Evolutionary conservation across 2,329 filamentous ascomycete genomes (phyloP).

Genomic region (Ramularia collo-cygni): DNA sequence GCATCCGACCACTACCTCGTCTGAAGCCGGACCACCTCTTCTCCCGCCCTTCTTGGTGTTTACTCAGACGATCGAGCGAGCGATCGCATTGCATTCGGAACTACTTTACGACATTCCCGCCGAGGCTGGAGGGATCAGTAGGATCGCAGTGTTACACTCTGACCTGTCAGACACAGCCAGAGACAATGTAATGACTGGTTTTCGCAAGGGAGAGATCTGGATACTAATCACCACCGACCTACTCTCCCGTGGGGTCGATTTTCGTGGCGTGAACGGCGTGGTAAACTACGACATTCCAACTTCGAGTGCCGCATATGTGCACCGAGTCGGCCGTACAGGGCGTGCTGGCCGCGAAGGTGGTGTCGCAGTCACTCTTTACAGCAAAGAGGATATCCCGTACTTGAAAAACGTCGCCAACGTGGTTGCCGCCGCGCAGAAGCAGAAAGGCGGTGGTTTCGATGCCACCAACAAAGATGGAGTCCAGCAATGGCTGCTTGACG

Average conservation of each 20-base stretch:
- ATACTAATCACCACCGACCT: constrained; percentile 94
- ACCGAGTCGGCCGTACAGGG: constrained; percentile 86
- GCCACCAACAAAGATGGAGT: constrained; percentile 48
- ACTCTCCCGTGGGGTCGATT: constrained; percentile 85
- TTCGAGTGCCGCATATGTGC: constrained; percentile 84
- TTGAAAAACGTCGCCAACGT: constrained; percentile 91
- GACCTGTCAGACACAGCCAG: constrained; percentile 71
- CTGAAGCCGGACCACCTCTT: constrained; percentile 49
- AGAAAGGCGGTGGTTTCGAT: constrained; percentile 37
- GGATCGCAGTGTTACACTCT: constrained; percentile 86
- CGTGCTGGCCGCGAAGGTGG: constrained; percentile 82
- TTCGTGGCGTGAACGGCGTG: constrained; percentile 88
- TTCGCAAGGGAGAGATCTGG: constrained; percentile 91
- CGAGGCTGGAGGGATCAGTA: constrained; percentile 73
- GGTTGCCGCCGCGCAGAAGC: constrained; percentile 73
- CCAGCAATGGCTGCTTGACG: constrained; percentile 81
- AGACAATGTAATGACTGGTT: constrained; percentile 76
- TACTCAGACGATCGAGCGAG: constrained; percentile 89
- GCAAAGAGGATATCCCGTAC: constrained; percentile 84
- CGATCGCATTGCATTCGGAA: constrained; percentile 79
- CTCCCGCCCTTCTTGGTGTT: constrained; percentile 91
- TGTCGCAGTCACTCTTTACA: constrained; percentile 89
- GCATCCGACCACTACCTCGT: constrained; percentile 60
- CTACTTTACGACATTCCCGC: constrained; percentile 90
- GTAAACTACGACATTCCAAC: constrained; percentile 96